phyloP scores from a whole-genome alignment of 106 monocot genomes.

The Posidonia australis region DNA sequence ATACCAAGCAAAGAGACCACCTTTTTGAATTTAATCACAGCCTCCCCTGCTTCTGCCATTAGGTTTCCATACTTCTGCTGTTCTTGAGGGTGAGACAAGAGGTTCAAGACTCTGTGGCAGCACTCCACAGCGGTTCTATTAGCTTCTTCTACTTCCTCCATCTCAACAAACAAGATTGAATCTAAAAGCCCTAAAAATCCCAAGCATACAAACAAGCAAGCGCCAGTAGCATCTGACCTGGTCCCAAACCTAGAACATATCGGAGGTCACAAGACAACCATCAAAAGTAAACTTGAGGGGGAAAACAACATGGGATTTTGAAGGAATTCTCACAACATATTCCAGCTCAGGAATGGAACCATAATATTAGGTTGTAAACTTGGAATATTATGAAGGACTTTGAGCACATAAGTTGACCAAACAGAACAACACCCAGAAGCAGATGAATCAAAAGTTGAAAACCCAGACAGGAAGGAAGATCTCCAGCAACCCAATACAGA shows the following conservation, averaged over 20 bases:
- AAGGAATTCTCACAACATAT: background rate
- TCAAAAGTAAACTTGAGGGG: background rate
- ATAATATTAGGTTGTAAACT: background rate
- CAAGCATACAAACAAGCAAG: conserved; percentile 4
- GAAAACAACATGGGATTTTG: background rate
- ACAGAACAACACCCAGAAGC: background rate
- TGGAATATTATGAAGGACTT: background rate
- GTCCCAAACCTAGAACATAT: conserved; percentile 1
- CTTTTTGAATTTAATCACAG: conserved; percentile 59
- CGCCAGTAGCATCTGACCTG: conserved; percentile 17
- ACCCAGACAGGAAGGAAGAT: background rate
- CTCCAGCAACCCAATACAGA: background rate
- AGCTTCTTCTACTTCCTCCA: conserved; percentile 79
- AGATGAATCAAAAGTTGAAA: background rate
- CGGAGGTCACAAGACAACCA: background rate
- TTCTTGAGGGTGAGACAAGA: conserved; percentile 47
- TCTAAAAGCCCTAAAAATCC: conserved; percentile 14
- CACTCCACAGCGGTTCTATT: conserved; percentile 66
- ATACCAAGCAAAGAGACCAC: conserved; percentile 47
- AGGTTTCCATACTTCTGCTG: conserved; percentile 29
- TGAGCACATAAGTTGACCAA: background rate
- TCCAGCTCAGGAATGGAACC: background rate
- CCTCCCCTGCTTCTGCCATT: conserved; percentile 43
- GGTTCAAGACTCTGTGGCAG: conserved; percentile 53
- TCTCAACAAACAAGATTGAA: conserved; percentile 13